Conservation (phyloP, 2,329 filamentous ascomycete genomes). For the Penicillium paneum region DNA sequence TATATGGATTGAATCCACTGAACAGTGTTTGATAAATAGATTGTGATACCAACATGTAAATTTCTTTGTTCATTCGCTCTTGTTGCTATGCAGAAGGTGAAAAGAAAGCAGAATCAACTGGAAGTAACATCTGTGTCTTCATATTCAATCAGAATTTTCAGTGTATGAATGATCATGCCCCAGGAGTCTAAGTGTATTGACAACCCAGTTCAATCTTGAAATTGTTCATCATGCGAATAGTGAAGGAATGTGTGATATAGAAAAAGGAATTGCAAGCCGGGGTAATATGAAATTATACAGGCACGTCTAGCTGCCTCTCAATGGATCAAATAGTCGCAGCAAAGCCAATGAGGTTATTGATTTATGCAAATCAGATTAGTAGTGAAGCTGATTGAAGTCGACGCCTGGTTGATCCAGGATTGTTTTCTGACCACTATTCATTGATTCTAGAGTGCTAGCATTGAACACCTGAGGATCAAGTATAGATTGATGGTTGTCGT, state of each 20-base stretch:
- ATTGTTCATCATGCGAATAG: conserved; percentile 35
- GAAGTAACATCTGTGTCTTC: conserved; percentile 12
- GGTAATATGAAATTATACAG: neutral
- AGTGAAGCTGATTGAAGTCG: neutral
- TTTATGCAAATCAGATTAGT: neutral
- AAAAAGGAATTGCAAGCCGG: neutral
- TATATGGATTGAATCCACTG: neutral
- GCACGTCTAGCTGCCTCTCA: too few relatives aligned
- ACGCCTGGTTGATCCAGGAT: neutral
- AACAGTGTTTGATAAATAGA: neutral
- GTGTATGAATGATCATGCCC: conserved; percentile 40
- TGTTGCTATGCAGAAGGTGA: neutral
- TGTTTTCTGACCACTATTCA: neutral
- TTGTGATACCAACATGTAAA: neutral
- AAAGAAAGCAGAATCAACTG: neutral
- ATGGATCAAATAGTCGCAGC: neutral
- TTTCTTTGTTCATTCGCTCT: neutral
- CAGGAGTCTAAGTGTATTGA: conserved; percentile 27
- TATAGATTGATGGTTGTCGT: neutral
- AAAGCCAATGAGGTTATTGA: too few relatives aligned
- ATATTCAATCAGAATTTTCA: conserved; percentile 40
- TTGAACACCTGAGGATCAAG: neutral
- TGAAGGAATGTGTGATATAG: conserved; percentile 4
- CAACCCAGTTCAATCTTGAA: conserved; percentile 32
- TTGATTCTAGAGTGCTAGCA: neutral